Percentiles rank a stretch among this genome's conserved stretches.
phyloP scores from a whole-genome alignment of 495 filamentous ascomycete genomes.

The Podospora conica region DNA sequence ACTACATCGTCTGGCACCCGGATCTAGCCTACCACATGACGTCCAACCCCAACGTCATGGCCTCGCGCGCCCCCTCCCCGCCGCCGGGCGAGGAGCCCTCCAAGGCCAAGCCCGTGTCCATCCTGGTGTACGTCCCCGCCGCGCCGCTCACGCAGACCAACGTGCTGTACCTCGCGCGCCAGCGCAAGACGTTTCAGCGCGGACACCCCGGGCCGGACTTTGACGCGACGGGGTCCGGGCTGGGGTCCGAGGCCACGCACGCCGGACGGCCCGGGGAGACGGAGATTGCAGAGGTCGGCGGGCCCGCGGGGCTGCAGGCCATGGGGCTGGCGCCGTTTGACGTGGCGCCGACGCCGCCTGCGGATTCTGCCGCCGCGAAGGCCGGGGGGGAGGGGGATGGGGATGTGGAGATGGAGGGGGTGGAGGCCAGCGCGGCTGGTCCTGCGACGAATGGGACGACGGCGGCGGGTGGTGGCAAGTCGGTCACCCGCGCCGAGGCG shows the following conservation, averaged over 20 bases:
- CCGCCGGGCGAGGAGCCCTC: constrained; percentile 15
- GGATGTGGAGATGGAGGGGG: constrained; percentile 23
- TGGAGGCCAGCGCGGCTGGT: constrained; percentile 2
- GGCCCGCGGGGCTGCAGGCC: constrained; percentile 39
- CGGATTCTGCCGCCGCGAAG: background rate
- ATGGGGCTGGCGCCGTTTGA: constrained; percentile 46
- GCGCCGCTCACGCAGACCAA: constrained; percentile 77
- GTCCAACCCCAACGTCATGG: constrained; percentile 36
- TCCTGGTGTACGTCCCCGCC: constrained; percentile 71
- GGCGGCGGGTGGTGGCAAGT: background rate
- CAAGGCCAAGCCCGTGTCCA: constrained; percentile 21
- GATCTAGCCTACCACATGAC: constrained; percentile 54
- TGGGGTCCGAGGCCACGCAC: constrained; percentile 42
- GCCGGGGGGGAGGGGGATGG: constrained; percentile 6
- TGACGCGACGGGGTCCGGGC: constrained; percentile 43
- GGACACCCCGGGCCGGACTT: constrained; percentile 70
- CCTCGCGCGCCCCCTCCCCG: constrained; percentile 30
- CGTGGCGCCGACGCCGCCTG: constrained; percentile 26
- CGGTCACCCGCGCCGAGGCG: constrained; percentile 34
- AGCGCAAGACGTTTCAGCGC: constrained; percentile 62
- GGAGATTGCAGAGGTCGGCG: constrained; percentile 43
- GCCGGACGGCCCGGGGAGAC: constrained; percentile 38
- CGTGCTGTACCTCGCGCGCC: constrained; percentile 66
- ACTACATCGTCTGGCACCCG: constrained; percentile 91
- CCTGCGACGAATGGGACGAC: too few species aligned